Conservation (phyloP, 148 eudicot genomes). For the Cornus suecica region DNA sequence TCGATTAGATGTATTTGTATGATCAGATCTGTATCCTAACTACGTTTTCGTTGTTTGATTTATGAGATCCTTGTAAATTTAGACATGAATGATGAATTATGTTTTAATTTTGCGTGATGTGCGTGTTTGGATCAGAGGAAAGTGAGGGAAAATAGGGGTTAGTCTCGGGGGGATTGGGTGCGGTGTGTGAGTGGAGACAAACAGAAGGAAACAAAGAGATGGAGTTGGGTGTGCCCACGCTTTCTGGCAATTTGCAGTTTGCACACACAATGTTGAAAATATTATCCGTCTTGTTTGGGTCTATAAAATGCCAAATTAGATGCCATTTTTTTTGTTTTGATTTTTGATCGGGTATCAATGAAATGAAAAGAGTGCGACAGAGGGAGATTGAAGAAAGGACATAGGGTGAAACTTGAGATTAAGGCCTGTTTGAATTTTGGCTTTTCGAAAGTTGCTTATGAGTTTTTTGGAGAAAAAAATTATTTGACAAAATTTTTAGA, state of each 20-base stretch:
- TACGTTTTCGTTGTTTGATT: background rate
- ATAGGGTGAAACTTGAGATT: too few relatives aligned
- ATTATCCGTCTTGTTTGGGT: background rate
- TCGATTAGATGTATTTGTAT: background rate
- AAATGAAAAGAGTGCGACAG: background rate
- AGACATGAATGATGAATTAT: background rate
- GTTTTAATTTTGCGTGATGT: background rate
- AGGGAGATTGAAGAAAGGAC: too few relatives aligned
- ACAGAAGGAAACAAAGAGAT: background rate
- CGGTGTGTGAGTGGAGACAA: background rate
- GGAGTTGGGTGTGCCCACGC: background rate
- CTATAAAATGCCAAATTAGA: background rate
- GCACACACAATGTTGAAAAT: background rate
- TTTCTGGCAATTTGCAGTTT: conserved; percentile 2
- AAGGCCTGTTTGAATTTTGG: too few relatives aligned
- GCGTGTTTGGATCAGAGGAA: conserved; percentile 5
- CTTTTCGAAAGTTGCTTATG: too few relatives aligned
- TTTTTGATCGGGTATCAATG: too few relatives aligned
- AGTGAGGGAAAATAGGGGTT: background rate
- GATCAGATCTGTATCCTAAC: conserved; percentile 5
- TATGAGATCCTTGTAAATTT: background rate
- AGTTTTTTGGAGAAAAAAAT: too few relatives aligned
- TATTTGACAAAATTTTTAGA: too few relatives aligned
- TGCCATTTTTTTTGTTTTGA: background rate
- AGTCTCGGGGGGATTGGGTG: background rate